A percentile compares a stretch with the other conserved stretches of the same genome.
These are phyloP conservation scores for Purpureocillium takamizusanense DNA, from an alignment of 2,329 filamentous ascomycete species.

Conservation along the genomic window DNA sequence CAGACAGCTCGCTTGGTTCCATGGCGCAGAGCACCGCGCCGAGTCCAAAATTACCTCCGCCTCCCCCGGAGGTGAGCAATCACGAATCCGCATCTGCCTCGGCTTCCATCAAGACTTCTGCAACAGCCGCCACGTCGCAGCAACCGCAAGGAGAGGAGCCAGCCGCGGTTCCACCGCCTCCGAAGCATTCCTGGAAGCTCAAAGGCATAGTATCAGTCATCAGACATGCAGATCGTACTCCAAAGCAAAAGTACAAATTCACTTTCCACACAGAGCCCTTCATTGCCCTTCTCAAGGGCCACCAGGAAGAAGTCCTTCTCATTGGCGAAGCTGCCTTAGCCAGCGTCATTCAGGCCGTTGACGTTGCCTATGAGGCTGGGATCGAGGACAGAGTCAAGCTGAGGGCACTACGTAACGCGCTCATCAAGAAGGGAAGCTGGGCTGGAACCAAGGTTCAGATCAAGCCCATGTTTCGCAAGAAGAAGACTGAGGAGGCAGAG, in stretches of 20 bases:
- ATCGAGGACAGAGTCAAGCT: conserved; percentile 83
- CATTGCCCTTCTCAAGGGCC: conserved; percentile 86
- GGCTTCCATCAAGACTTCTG: conserved; percentile 25
- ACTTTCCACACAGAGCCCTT: conserved; percentile 97
- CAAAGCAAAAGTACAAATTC: conserved; percentile 99
- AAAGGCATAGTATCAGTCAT: conserved; percentile 97
- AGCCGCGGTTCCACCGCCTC: conserved; percentile 53
- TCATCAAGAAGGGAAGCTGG: conserved; percentile 89
- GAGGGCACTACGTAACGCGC: conserved; percentile 72
- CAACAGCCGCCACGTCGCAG: conserved; percentile 12
- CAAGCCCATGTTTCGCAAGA: conserved; percentile 96
- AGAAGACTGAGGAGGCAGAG: conserved; percentile 54
- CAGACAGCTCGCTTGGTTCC: conserved; percentile 20
- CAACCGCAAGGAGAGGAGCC: conserved; percentile 20
- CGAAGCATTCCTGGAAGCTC: conserved; percentile 93
- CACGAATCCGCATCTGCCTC: conserved; percentile 22
- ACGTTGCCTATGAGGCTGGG: conserved; percentile 66
- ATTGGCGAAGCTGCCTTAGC: conserved; percentile 84
- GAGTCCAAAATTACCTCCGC: conserved; percentile 24
- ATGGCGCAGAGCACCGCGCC: conserved; percentile 25
- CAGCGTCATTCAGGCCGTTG: conserved; percentile 84
- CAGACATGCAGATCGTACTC: conserved; percentile 90
- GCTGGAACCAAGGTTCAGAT: conserved; percentile 97
- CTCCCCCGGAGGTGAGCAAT: conserved; percentile 18
- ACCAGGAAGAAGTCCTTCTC: conserved; percentile 90